Conservation (phyloP, 2,329 filamentous ascomycete genomes). For the Colletotrichum truncatum region DNA sequence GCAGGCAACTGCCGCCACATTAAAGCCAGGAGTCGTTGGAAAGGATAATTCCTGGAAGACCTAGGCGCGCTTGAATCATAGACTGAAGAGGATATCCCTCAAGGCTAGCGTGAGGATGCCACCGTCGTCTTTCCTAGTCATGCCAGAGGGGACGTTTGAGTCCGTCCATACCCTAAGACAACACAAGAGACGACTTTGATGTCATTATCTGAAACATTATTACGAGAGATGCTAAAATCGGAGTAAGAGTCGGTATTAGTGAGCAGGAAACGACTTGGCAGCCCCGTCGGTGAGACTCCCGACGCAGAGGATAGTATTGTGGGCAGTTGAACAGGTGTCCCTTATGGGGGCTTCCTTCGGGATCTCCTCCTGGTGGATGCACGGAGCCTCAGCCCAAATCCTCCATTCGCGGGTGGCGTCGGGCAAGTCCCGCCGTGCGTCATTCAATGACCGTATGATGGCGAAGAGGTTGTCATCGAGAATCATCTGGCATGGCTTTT, state of each 20-base stretch:
- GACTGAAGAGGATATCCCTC: background rate
- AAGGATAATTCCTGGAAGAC: slow-evolving; percentile 39
- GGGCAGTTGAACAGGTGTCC: slow-evolving; percentile 36
- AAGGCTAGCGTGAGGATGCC: too few relatives aligned
- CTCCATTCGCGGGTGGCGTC: slow-evolving; percentile 39
- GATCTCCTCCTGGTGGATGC: slow-evolving; percentile 39
- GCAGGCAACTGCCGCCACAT: slow-evolving; percentile 28
- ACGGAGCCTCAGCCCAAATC: slow-evolving; percentile 43
- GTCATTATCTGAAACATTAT: too few relatives aligned
- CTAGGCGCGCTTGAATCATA: slow-evolving; percentile 18
- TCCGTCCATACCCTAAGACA: too few relatives aligned
- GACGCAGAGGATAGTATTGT: slow-evolving; percentile 17
- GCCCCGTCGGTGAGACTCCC: background rate
- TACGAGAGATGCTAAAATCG: too few relatives aligned
- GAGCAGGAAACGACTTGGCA: too few relatives aligned
- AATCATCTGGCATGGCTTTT: slow-evolving; percentile 24
- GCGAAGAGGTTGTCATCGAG: slow-evolving; percentile 20
- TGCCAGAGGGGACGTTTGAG: too few relatives aligned
- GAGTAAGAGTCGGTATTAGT: too few relatives aligned
- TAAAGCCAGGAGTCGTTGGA: slow-evolving; percentile 35
- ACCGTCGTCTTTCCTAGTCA: too few relatives aligned
- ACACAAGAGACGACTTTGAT: too few relatives aligned
- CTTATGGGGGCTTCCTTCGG: slow-evolving; percentile 41
- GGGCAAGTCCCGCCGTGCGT: slow-evolving; percentile 49
- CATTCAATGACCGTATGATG: background rate